Percentiles rank a stretch among this genome's conserved stretches.
phyloP scores from a whole-genome alignment of 2,329 filamentous ascomycete species.

The Trichoderma arundinaceum region DNA sequence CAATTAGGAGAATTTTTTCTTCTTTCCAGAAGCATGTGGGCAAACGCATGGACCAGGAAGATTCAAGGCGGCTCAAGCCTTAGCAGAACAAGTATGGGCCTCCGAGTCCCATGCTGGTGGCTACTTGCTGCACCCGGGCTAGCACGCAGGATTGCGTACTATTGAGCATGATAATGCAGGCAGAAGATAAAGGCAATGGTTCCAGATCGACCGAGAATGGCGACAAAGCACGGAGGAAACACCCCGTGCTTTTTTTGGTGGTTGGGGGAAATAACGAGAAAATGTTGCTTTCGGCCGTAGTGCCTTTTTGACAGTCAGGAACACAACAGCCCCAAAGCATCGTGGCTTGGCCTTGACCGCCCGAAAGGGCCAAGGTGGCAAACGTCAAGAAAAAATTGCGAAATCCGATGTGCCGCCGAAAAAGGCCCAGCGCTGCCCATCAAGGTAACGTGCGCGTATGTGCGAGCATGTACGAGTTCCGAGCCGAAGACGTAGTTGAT shows the following conservation, averaged over 20 bases:
- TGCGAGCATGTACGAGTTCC: conserved; percentile 13
- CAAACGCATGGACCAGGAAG: conserved; percentile 26
- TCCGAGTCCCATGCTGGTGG: neutral
- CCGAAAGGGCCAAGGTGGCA: conserved; percentile 9
- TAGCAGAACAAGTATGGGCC: neutral
- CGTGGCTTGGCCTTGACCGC: conserved; percentile 18
- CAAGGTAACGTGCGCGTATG: conserved; percentile 3
- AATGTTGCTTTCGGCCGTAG: neutral
- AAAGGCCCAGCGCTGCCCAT: conserved; percentile 15
- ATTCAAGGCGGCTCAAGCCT: neutral
- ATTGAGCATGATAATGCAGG: conserved; percentile 5
- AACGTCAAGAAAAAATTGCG: conserved; percentile 22
- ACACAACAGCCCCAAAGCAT: conserved; percentile 5
- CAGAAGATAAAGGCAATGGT: neutral
- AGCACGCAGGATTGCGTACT: neutral
- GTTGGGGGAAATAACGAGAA: neutral
- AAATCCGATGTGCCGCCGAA: conserved; percentile 17
- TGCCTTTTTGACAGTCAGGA: neutral
- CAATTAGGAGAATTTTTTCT: conserved; percentile 31
- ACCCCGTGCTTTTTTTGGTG: neutral
- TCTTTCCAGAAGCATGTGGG: conserved; percentile 30
- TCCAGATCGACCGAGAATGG: neutral
- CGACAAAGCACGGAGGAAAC: neutral
- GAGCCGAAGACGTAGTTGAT: conserved; percentile 3
- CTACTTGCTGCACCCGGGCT: neutral